phyloP scores from a whole-genome alignment of 2,329 filamentous ascomycete species.

The Claviceps arundinis region DNA sequence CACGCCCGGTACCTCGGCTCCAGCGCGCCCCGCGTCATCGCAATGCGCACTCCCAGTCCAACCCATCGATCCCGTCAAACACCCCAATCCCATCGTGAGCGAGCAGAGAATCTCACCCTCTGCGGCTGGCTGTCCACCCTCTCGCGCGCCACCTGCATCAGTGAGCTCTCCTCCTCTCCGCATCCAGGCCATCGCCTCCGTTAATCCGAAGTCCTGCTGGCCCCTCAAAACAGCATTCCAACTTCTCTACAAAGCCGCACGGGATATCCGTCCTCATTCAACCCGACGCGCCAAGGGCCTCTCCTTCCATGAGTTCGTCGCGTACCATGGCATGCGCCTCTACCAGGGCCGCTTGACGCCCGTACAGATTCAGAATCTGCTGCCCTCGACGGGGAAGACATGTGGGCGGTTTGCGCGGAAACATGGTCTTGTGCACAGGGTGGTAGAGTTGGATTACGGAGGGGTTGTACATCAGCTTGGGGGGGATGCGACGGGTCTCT shows the following conservation, averaged over 20 bases:
- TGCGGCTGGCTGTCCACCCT: conserved; percentile 1
- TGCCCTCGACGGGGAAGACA: not conserved
- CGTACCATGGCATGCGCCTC: conserved; percentile 1
- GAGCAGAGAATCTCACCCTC: conserved; percentile 1
- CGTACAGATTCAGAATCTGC: conserved; percentile 1
- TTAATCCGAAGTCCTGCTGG: not conserved
- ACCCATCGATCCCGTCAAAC: not conserved
- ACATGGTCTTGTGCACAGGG: not conserved
- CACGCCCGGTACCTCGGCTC: no score
- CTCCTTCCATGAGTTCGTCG: not conserved
- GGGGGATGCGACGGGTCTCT: not conserved
- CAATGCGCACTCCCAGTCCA: not conserved
- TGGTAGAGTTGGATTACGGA: not conserved
- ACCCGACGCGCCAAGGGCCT: not conserved
- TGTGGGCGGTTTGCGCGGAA: conserved; percentile 1
- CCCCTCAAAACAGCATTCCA: not conserved
- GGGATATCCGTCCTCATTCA: not conserved
- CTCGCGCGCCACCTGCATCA: not conserved
- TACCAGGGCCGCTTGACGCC: conserved; percentile 3
- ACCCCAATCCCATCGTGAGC: not conserved
- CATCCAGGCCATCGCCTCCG: no score
- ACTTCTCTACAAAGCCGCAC: not conserved
- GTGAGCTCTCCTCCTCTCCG: not conserved
- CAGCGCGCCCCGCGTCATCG: not conserved
- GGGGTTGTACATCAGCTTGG: conserved; percentile 2